Conservation (phyloP, 1,139 yeast genomes). For the Debaryomyces sp. region DNA sequence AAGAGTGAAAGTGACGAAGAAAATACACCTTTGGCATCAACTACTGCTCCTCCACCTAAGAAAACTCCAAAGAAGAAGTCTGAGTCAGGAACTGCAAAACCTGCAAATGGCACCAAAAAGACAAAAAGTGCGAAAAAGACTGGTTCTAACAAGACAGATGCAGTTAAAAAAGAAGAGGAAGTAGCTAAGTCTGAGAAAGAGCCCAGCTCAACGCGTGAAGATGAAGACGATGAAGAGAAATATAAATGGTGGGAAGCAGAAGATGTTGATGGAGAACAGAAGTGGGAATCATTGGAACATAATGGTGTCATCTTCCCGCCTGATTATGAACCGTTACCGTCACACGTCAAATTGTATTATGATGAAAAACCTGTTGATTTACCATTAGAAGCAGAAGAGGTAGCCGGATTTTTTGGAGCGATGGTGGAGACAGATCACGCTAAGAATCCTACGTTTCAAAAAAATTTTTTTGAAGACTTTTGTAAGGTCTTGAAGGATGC, state of each 20-base stretch:
- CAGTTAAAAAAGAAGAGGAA: constrained; percentile 5
- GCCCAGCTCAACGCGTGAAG: constrained; percentile 17
- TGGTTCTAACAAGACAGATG: background rate
- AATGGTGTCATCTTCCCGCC: constrained; percentile 95
- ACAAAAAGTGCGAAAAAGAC: background rate
- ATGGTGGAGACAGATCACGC: constrained; percentile 89
- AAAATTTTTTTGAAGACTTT: constrained; percentile 86
- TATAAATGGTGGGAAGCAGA: constrained; percentile 90
- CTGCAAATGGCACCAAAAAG: constrained; percentile 2
- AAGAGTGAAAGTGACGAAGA: constrained; percentile 9
- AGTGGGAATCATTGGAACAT: constrained; percentile 87
- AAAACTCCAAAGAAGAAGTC: constrained; percentile 3
- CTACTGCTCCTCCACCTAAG: background rate
- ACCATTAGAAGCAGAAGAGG: constrained; percentile 89
- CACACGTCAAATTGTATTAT: constrained; percentile 74
- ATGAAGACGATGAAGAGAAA: constrained; percentile 58
- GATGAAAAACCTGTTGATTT: constrained; percentile 73
- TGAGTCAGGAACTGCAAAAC: background rate
- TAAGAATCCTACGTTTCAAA: constrained; percentile 79
- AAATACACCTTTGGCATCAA: constrained; percentile 6
- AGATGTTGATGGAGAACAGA: constrained; percentile 69
- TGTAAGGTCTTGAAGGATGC: constrained; percentile 63
- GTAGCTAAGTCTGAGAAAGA: constrained; percentile 1
- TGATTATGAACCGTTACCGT: constrained; percentile 82
- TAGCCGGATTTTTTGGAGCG: constrained; percentile 93